A percentile compares a stretch with the other conserved stretches of the same genome.
Conservation (phyloP, 176 grass and related monocot species). For the Ensete ventricosum region DNA sequence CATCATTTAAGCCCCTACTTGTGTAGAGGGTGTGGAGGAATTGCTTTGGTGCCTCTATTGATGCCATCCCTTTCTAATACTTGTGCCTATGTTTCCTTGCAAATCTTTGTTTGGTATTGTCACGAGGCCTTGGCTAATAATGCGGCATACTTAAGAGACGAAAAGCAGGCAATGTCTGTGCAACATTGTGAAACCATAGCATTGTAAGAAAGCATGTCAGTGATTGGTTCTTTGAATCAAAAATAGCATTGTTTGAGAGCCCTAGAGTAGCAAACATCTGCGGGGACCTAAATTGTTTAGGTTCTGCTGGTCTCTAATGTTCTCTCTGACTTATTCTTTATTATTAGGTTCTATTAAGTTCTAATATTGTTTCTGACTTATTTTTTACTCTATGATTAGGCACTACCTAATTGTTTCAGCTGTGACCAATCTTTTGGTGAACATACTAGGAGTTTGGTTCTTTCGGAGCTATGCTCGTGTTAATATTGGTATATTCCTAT, state of each 20-base stretch:
- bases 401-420: constrained; percentile 93
- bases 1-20: no score
- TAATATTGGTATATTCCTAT: constrained; percentile 52
- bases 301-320: neutral
- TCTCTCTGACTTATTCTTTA: neutral
- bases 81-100: no score
- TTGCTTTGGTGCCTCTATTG: no score
- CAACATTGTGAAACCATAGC: no score
- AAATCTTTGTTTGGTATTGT: no score
- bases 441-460: constrained; percentile 95
- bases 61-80: no score
- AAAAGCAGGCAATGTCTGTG: no score
- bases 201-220: no score
- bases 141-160: no score
- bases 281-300: neutral
- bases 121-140: no score
- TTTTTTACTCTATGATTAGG: constrained; percentile 19
- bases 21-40: no score
- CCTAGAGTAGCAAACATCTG: neutral
- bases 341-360: neutral
- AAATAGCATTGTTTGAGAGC: neutral
- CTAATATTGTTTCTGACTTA: neutral
- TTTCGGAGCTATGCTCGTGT: constrained; percentile 86
- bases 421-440: constrained; percentile 94
- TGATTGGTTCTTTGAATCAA: no score